Percentiles rank a stretch among this genome's conserved stretches.
Conservation (phyloP, 495 filamentous ascomycete genomes). For the Hypoxylon subgilvum region DNA sequence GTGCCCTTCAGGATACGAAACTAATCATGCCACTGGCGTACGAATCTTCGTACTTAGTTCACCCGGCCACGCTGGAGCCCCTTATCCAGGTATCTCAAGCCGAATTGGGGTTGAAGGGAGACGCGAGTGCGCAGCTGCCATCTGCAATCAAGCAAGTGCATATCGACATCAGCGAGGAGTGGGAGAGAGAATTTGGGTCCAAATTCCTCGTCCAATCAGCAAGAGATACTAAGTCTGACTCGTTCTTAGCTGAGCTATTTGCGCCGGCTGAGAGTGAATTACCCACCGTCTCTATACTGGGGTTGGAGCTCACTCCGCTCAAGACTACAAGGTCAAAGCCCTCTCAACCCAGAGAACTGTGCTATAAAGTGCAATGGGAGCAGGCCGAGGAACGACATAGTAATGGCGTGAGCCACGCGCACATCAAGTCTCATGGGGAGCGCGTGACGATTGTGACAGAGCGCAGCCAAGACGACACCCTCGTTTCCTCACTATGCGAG, state of each 20-base stretch:
- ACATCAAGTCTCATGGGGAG: slow-evolving; percentile 24
- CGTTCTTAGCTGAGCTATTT: slow-evolving; percentile 43
- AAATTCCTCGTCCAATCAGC: slow-evolving; percentile 42
- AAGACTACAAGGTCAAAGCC: background rate
- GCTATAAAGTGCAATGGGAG: slow-evolving; percentile 55
- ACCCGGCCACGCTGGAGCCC: slow-evolving; percentile 54
- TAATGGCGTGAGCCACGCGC: slow-evolving; percentile 19
- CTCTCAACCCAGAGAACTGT: slow-evolving; percentile 40
- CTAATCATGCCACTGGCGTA: slow-evolving; percentile 54
- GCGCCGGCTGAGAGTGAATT: slow-evolving; percentile 37
- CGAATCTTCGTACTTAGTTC: slow-evolving; percentile 52
- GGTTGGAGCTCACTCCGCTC: slow-evolving; percentile 37
- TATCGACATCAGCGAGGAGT: slow-evolving; percentile 35
- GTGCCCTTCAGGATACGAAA: slow-evolving; percentile 53
- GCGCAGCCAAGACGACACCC: slow-evolving; percentile 42
- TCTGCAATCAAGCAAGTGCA: slow-evolving; percentile 41
- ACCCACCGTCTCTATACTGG: slow-evolving; percentile 40
- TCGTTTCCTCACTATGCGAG: slow-evolving; percentile 43
- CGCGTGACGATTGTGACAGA: slow-evolving; percentile 49
- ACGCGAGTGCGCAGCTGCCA: slow-evolving; percentile 14
- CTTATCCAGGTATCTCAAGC: slow-evolving; percentile 50
- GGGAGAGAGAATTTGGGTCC: slow-evolving; percentile 37
- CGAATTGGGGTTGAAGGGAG: slow-evolving; percentile 26
- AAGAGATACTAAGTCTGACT: slow-evolving; percentile 28
- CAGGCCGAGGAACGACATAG: slow-evolving; percentile 28